Base-by-base conservation (phyloP, 805 yeast species). In the Teunomyces pallodes region DNA sequence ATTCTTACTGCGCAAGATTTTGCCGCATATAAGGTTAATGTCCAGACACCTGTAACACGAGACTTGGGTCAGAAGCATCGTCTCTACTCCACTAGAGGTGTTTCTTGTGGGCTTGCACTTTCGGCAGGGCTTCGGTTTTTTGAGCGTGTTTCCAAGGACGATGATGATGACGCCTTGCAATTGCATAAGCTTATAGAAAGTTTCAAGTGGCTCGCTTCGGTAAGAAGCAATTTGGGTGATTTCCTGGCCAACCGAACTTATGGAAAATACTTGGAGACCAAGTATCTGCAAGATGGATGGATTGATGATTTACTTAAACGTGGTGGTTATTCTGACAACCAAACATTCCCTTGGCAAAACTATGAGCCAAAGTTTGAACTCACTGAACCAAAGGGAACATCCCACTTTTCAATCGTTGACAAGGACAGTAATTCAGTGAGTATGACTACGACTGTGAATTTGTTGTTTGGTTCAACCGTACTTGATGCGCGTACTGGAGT, bases 131-230 rank as follows among this genome's bases (percentile, higher is more conserved):
- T 92, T 42, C 80, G 82, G 42, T 79, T 90, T 28, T 73, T 86
- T 68, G 77, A 82, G 51, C 65, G 64, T 27, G 51, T 67, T 3
- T 60, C 64, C 13, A 46, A 54, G 6, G 47, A 46, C 1, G 10
- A 35, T 3, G 70, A 65, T 38, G 54, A 53, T 9, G 46, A 47
- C 8, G 59, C 55, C 4, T 46, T 77, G 9, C 75, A 79, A 10
- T 71, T 83, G 2, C 97, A 88, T 58, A 74, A 87, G 47, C 61
- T 90, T 6, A 70, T 90, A 9, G 99, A 92, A 66, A 70, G 87
- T 2, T 89, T 92, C 96, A 92, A 92, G 66, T 92, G 97, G 96
- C 79, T 90, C 80, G 88, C 91, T 0, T 78, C 92, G 9, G 92
- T 86, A 0, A 76, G 97, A 53, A 82, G 91, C n/a, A 79, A 89